Base-by-base conservation (phyloP, 2,329 filamentous ascomycete genomes). In the Neodidymelliopsis sp. region DNA sequence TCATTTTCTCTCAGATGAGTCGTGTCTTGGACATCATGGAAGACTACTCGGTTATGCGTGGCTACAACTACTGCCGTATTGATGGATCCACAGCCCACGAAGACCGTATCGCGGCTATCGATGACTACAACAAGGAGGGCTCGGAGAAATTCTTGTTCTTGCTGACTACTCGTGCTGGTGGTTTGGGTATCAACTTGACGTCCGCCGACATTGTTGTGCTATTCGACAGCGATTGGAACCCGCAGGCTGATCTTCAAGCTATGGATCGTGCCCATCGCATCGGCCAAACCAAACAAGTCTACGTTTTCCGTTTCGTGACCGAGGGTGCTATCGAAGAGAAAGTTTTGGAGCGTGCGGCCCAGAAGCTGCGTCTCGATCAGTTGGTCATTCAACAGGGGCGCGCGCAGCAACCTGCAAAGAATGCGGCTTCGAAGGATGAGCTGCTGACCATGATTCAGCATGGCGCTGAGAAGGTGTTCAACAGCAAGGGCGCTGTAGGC, bases 1-100 rank as follows among this genome's bases (percentile, higher is more conserved):
- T 99, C 46, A 97, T 99, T 63, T 99, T 99, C 77, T 99, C 94
- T 0, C 94, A 99, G 69, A 99, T 99, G 94, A 97, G 92, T 67
- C 90, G 94, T 82, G 82, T 97, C 28, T 79, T 99, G 30, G 94
- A 99, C 69, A 99, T 99, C 42, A 82, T 99, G 12, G 94, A 99
- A 70, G 94, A 99, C 72, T 99, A 99, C 74, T 97, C 93, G 58
- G 91, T 97, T 33, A 96, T 99, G 80, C 84, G 92, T 49, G 87
- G 91, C 23, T 97, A 90, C 76, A 89, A 96, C 56, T 99, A 99
- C 76, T 97, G 92, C 74, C 90, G 94, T 67, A 99, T 99, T 56
- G 94, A 99, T 70, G 94, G 94, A 67, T 87, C 92, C 36, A 99
- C 94, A 11, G 93, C 94, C 1, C 94, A 99, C 64, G 94, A 99